Evolutionary conservation across 2,329 filamentous ascomycete species (phyloP), one percentile per base, ranked within the genome.

Genomic region (Endoconidiophora laricicola): DNA sequence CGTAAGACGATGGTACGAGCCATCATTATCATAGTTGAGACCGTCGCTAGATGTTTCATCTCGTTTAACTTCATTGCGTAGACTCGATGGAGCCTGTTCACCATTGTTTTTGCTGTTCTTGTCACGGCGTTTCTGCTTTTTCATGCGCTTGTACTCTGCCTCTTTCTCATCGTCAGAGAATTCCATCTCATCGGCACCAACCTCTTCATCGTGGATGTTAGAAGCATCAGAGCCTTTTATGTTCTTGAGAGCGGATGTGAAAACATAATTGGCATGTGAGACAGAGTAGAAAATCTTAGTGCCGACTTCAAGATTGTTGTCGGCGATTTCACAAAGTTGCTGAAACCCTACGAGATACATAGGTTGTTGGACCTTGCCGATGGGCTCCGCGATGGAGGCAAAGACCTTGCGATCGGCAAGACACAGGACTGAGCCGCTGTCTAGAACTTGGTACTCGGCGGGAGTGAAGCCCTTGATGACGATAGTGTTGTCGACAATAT

Each of bases 91-190:
- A 9, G 37, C 6, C 7, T 22, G 18, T 29, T 63, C 63, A 20
- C 63, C 66, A 41, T 48, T 40, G 37, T 41, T 41, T 20, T 48
- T 47, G 4, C 9, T 41, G 39, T 63, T 65, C 54, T 63, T 70
- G 48, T 65, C 67, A 54, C 67, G 69, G 59, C 74, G 77, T 64
- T 81, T 81, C 55, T 79, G 73, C 65, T 87, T 87, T 48, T 78
- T 58, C 53, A 73, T 72, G 51, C 75, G 69, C 66, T 83, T 93
- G 61, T 86, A 78, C 58, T 87, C 85, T 6, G 83, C 82, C 64
- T 98, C 91, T 57, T 85, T 83, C 65, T 98, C 91, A 59, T 98
- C 91, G 57, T 98, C 91, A 0, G 90, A 95, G 62, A 96, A 96
- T 61, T 96, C 91, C 57, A 86, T 76, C 61, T 96, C 90, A 37